A percentile compares a stretch with the other conserved stretches of the same genome.
These are phyloP conservation scores for Misopates orontium DNA, from an alignment of 257 asterid genomes.

Conservation along the genomic window DNA sequence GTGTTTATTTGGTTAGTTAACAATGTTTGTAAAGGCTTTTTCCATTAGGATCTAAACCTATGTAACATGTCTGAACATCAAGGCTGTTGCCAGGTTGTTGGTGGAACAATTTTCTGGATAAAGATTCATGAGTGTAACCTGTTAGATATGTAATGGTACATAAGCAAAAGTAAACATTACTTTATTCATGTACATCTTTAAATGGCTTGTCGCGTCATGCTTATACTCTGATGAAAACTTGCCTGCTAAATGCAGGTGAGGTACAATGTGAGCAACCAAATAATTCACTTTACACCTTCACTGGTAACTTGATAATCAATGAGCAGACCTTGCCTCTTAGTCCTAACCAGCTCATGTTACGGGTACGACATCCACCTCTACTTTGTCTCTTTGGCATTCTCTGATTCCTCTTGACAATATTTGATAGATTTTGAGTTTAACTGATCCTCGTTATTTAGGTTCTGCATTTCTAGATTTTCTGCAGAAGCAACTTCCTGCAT, in stretches of 20 bases:
- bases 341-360: constrained; percentile 92
- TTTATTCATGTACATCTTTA: background rate
- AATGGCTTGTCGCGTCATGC: background rate
- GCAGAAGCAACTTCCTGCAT: constrained; percentile 18
- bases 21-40: background rate
- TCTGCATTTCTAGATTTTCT: background rate
- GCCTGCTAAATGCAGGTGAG: constrained; percentile 73
- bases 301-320: constrained; percentile 85
- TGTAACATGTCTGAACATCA: background rate
- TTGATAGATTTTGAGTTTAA: too few relatives aligned
- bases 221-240: constrained; percentile 31
- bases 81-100: constrained; percentile 5
- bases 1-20: background rate
- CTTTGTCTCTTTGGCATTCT: too few relatives aligned
- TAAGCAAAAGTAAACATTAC: too few relatives aligned
- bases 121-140: constrained; percentile 11
- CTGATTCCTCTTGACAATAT: too few relatives aligned
- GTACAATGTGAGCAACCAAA: constrained; percentile 99
- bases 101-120: constrained; percentile 18
- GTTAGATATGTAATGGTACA: background rate
- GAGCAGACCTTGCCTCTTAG: constrained; percentile 95
- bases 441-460: too few relatives aligned
- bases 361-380: constrained; percentile 51
- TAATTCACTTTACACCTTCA: constrained; percentile 92
- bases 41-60: background rate